These are phyloP conservation scores for Dryadomyces quercus-mongolicae DNA, from an alignment of 2,329 filamentous ascomycete species.

Conservation along the genomic window DNA sequence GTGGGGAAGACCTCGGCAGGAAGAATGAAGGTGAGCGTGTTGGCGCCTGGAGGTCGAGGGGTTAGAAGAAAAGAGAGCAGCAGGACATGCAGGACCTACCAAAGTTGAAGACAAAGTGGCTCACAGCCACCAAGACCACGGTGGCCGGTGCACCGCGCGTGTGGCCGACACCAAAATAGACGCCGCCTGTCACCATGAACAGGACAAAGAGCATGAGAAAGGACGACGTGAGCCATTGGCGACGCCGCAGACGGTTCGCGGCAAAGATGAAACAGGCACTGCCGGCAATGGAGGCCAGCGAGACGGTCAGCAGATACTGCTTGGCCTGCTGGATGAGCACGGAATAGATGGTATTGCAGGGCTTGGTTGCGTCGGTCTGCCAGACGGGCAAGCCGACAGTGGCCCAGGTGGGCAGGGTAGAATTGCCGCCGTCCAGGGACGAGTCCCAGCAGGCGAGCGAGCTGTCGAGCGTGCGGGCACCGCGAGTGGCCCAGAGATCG, in stretches of 20 bases:
- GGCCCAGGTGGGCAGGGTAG: slow-evolving; percentile 29
- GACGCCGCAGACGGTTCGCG: slow-evolving; percentile 34
- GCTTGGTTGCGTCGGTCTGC: slow-evolving; percentile 35
- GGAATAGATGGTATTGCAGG: slow-evolving; percentile 39
- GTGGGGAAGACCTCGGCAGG: slow-evolving; percentile 55
- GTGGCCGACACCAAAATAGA: slow-evolving; percentile 35
- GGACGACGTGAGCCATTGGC: slow-evolving; percentile 35
- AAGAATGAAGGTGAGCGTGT: slow-evolving; percentile 51
- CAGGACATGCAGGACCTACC: slow-evolving; percentile 22
- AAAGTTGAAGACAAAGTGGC: slow-evolving; percentile 44
- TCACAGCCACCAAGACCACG: slow-evolving; percentile 37
- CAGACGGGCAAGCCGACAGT: slow-evolving; percentile 29
- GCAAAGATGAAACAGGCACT: slow-evolving; percentile 35
- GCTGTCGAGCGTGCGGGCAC: slow-evolving; percentile 21
- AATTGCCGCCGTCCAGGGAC: slow-evolving; percentile 27
- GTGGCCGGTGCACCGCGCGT: slow-evolving; percentile 29
- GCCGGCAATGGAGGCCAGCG: slow-evolving; percentile 36
- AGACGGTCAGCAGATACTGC: slow-evolving; percentile 39
- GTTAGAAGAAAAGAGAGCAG: no score
- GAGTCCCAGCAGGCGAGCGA: slow-evolving; percentile 36
- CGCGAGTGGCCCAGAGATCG: slow-evolving; percentile 28
- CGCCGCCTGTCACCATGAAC: slow-evolving; percentile 35
- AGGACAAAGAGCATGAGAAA: slow-evolving; percentile 33
- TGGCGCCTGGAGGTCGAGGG: slow-evolving; percentile 39
- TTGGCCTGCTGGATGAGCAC: slow-evolving; percentile 39